Evolutionary conservation across 2,329 filamentous ascomycete genomes (phyloP).

Genomic region (Colletotrichum navitas): DNA sequence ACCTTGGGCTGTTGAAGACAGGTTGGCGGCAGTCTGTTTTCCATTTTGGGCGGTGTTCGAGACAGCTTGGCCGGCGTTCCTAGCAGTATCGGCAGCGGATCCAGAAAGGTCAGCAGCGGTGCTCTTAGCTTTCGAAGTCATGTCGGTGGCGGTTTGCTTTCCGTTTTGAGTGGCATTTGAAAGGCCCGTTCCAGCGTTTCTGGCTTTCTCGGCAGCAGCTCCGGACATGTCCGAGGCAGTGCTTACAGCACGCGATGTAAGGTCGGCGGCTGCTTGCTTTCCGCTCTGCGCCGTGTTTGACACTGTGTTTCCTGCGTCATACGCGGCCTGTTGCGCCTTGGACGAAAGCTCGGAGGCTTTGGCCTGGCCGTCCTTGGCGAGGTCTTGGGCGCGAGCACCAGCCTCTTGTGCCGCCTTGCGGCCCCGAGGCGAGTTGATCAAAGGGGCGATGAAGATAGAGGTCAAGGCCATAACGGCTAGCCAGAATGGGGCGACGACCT

Average conservation of each 20-base stretch:
- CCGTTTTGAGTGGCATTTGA: neutral
- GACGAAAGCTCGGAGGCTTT: conserved; percentile 15
- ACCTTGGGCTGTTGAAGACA: neutral
- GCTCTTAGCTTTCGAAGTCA: neutral
- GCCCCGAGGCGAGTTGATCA: conserved; percentile 15
- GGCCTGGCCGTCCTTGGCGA: conserved; percentile 22
- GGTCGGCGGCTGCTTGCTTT: neutral
- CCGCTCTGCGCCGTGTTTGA: conserved; percentile 6
- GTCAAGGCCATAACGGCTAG: conserved; percentile 18
- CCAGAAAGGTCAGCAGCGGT: neutral
- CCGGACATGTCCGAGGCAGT: neutral
- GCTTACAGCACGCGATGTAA: neutral
- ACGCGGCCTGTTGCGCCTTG: neutral
- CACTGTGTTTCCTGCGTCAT: neutral
- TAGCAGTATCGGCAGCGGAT: neutral
- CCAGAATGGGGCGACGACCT: conserved; percentile 24
- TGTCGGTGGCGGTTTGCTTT: neutral
- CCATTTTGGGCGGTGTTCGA: neutral
- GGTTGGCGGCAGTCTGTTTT: neutral
- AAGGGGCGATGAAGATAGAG: conserved; percentile 21
- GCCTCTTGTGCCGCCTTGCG: conserved; percentile 15
- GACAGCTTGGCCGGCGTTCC: neutral
- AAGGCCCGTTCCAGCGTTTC: neutral
- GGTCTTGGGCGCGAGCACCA: conserved; percentile 18
- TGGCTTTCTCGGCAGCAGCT: neutral